These are phyloP conservation scores for Kingdonia uniflora DNA, from an alignment of 164 flowering plant species.

Conservation along the genomic window DNA sequence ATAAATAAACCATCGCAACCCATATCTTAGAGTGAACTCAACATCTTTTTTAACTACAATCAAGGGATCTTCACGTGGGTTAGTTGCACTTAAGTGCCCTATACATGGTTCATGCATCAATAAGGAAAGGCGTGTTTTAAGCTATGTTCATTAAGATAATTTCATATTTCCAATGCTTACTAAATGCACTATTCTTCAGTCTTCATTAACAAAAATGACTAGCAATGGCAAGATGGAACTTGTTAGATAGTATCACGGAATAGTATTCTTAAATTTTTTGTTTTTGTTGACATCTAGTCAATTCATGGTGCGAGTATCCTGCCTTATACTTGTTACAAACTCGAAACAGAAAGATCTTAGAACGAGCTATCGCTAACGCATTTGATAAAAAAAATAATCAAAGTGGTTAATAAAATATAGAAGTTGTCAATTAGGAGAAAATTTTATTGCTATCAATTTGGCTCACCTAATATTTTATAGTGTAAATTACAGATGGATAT, in stretches of 20 bases:
- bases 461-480: no score
- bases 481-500: no score
- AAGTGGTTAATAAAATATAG: no score
- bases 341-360: no score
- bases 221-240: conserved; percentile 3
- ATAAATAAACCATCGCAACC: conserved; percentile 82
- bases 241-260: neutral
- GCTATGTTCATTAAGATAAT: conserved; percentile 18
- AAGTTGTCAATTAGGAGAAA: no score
- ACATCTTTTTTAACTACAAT: conserved; percentile 46
- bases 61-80: conserved; percentile 29
- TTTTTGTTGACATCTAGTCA: neutral
- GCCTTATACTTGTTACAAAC: no score
- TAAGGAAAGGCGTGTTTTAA: conserved; percentile 26
- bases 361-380: no score
- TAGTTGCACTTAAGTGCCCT: conserved; percentile 38
- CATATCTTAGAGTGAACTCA: conserved; percentile 54
- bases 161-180: conserved; percentile 24
- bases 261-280: neutral
- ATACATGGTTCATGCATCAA: conserved; percentile 43
- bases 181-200: conserved; percentile 9
- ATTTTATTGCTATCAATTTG: no score
- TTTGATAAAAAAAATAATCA: no score
- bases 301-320: neutral
- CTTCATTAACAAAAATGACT: conserved; percentile 4